phyloP scores from a whole-genome alignment of 2,329 filamentous ascomycete species.

The Epichloe uncinata region DNA sequence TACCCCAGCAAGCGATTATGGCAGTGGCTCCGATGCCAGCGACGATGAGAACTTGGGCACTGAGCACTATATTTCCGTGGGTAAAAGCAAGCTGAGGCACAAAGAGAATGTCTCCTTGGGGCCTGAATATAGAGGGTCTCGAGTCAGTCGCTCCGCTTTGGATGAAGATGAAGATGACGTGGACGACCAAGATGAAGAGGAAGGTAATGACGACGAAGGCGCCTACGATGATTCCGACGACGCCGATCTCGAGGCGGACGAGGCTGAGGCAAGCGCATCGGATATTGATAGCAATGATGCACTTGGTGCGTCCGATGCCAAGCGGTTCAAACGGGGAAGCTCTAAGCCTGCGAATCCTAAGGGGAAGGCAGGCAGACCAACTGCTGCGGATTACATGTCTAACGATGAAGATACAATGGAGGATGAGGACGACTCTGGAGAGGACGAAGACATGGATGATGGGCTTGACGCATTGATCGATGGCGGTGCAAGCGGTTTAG shows the following conservation, averaged over 20 bases:
- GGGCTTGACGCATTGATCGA: slow-evolving; percentile 22
- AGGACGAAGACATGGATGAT: slow-evolving; percentile 25
- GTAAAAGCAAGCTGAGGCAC: slow-evolving; percentile 73
- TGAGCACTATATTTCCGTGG: slow-evolving; percentile 76
- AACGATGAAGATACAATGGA: slow-evolving; percentile 27
- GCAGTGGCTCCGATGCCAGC: slow-evolving; percentile 35
- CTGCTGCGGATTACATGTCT: slow-evolving; percentile 45
- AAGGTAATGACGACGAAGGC: slow-evolving; percentile 33
- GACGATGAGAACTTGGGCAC: slow-evolving; percentile 48
- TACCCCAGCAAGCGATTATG: slow-evolving; percentile 39
- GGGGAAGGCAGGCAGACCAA: slow-evolving; percentile 27
- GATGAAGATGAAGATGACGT: slow-evolving; percentile 37
- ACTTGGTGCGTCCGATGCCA: slow-evolving; percentile 73
- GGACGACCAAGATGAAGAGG: slow-evolving; percentile 23
- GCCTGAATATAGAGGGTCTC: slow-evolving; percentile 65
- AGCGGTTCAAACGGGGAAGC: slow-evolving; percentile 60
- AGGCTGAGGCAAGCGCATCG: slow-evolving; percentile 36
- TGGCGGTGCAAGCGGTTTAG: slow-evolving; percentile 18
- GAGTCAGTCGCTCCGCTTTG: slow-evolving; percentile 56
- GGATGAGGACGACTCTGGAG: slow-evolving; percentile 22
- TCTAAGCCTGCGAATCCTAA: slow-evolving; percentile 31
- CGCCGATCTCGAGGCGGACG: slow-evolving; percentile 39
- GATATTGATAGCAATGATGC: slow-evolving; percentile 56
- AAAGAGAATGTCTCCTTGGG: slow-evolving; percentile 57
- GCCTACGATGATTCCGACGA: slow-evolving; percentile 44